Percentiles rank a stretch among this genome's conserved stretches.
phyloP scores from a whole-genome alignment of 2,329 filamentous ascomycete genomes.

The Laburnicola sp. region DNA sequence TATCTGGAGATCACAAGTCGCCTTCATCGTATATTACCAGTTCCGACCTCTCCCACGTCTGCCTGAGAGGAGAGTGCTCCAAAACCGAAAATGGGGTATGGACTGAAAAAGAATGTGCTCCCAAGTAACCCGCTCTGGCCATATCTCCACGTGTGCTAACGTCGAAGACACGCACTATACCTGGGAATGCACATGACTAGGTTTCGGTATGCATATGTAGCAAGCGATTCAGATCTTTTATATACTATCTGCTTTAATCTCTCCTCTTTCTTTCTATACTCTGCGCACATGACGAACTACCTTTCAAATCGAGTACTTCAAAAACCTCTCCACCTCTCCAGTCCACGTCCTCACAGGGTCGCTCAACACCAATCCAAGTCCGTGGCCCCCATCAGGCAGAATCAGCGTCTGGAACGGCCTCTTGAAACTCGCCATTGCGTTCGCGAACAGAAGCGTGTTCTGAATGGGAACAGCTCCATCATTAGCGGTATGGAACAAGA shows the following conservation, averaged over 20 bases:
- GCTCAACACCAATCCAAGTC: constrained; percentile 6
- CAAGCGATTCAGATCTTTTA: too few relatives aligned
- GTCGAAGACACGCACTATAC: too few relatives aligned
- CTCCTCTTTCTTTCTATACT: too few relatives aligned
- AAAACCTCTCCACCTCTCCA: constrained; percentile 7
- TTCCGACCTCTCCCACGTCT: constrained; percentile 52
- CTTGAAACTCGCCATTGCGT: constrained; percentile 9
- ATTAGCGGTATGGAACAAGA: constrained; percentile 13
- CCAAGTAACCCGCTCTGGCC: too few relatives aligned
- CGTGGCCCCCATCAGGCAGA: constrained; percentile 9
- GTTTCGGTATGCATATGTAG: too few relatives aligned
- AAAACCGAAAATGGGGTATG: too few relatives aligned
- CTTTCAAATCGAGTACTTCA: constrained; percentile 6
- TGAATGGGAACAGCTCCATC: constrained; percentile 7
- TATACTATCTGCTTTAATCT: too few relatives aligned
- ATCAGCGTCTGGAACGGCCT: constrained; percentile 6
- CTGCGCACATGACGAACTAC: too few relatives aligned
- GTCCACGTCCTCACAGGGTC: constrained; percentile 12
- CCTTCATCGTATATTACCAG: constrained; percentile 75
- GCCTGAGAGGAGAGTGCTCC: background rate
- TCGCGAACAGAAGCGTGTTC: constrained; percentile 8
- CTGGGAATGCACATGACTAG: too few relatives aligned
- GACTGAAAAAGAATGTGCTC: too few relatives aligned
- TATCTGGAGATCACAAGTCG: constrained; percentile 72
- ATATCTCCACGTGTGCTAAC: too few relatives aligned